Evolutionary conservation across 495 filamentous ascomycete genomes (phyloP).

Genomic region (Daldinia vernicosa): DNA sequence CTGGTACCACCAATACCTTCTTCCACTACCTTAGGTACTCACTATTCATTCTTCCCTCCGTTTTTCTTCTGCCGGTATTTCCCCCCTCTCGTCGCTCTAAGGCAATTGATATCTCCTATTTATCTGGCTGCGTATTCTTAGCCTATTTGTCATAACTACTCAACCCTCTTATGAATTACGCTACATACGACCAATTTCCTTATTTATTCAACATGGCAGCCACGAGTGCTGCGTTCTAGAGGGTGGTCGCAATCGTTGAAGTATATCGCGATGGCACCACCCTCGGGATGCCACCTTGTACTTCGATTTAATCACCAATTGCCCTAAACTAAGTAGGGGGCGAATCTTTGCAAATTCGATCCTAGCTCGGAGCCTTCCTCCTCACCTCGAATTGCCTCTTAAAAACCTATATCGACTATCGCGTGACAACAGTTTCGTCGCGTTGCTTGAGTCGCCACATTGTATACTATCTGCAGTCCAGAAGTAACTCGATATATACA

Average conservation of each 20-base stretch:
- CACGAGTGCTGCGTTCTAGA: conserved; percentile 58
- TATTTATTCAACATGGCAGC: conserved; percentile 51
- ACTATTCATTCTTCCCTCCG: conserved; percentile 11
- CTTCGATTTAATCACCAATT: conserved; percentile 25
- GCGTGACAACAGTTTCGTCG: conserved; percentile 28
- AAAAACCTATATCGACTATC: conserved; percentile 26
- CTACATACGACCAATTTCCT: conserved; percentile 25
- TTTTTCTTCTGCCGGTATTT: conserved; percentile 26
- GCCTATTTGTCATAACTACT: conserved; percentile 32
- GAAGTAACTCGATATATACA: neutral
- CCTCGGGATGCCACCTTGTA: conserved; percentile 49
- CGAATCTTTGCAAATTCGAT: conserved; percentile 14
- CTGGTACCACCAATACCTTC: neutral
- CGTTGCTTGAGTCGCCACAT: conserved; percentile 5
- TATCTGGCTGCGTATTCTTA: conserved; percentile 29
- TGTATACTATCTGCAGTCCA: neutral
- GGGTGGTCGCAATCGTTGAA: conserved; percentile 57
- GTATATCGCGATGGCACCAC: conserved; percentile 63
- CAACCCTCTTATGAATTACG: conserved; percentile 31
- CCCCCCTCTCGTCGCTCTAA: conserved; percentile 21
- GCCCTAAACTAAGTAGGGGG: conserved; percentile 25
- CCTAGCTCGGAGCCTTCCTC: neutral
- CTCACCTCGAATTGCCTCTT: conserved; percentile 6
- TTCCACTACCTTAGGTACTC: neutral
- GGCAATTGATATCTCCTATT: conserved; percentile 27